Evolutionary conservation across 805 yeast genomes (phyloP).

Genomic region (Yamadazyma ubonensis): DNA sequence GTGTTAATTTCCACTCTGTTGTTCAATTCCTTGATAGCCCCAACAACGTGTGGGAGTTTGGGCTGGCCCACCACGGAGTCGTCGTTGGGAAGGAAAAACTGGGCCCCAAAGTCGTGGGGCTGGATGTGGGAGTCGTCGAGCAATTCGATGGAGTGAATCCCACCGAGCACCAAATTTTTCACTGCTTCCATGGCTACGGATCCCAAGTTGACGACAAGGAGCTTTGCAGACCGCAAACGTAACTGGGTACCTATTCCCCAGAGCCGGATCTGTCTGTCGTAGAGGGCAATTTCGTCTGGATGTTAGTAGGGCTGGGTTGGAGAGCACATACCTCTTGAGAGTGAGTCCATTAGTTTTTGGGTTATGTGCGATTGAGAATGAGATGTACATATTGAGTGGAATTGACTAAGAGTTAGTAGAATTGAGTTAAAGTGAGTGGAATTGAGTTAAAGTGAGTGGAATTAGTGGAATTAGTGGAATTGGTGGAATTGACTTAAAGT

Average conservation of each 20-base stretch:
- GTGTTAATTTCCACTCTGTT: conserved; percentile 65
- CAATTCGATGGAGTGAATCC: conserved; percentile 75
- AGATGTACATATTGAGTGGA: too few species aligned
- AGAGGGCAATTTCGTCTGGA: conserved; percentile 79
- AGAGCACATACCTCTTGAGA: conserved; percentile 19
- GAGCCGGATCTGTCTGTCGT: conserved; percentile 89
- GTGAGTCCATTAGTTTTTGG: too few species aligned
- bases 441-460: too few species aligned
- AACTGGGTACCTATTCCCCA: conserved; percentile 97
- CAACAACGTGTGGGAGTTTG: conserved; percentile 54
- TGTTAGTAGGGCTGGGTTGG: conserved; percentile 6
- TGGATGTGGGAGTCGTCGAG: conserved; percentile 55
- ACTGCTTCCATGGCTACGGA: conserved; percentile 79
- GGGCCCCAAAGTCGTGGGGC: conserved; percentile 67
- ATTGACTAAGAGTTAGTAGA: too few species aligned
- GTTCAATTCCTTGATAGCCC: conserved; percentile 69
- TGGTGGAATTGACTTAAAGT: too few species aligned
- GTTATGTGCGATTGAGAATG: too few species aligned
- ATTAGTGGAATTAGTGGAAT: too few species aligned
- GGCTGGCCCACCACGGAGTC: conserved; percentile 53
- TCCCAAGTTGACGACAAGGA: conserved; percentile 69
- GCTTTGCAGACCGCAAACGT: conserved; percentile 65
- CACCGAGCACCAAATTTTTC: conserved; percentile 85
- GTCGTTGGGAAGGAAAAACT: conserved; percentile 64
- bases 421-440: too few species aligned